These are phyloP conservation scores for Hamamelis virginiana DNA, from an alignment of 164 flowering plant species.

Conservation along the genomic window DNA sequence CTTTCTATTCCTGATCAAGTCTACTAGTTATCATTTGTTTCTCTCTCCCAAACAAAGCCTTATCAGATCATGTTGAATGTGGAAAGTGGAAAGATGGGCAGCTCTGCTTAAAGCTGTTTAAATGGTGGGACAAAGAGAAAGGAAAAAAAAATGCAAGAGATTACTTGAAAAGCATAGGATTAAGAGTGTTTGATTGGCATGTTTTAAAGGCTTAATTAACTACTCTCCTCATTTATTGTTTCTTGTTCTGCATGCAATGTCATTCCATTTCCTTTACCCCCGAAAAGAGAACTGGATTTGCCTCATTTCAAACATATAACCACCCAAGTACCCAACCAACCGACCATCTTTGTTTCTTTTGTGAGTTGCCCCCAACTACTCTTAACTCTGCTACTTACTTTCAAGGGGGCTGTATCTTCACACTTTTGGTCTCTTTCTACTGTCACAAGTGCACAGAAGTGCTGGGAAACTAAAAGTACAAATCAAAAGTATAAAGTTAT, in stretches of 20 bases:
- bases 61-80: no score
- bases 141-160: neutral
- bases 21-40: no score
- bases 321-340: neutral
- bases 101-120: no score
- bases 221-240: neutral
- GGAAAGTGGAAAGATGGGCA: no score
- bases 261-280: neutral
- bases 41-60: no score
- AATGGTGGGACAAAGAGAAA: no score
- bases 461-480: neutral
- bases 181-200: neutral
- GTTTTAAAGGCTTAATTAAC: neutral
- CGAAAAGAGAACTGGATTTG: neutral
- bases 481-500: no score
- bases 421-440: neutral
- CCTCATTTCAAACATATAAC: neutral
- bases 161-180: neutral
- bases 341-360: neutral
- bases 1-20: no score
- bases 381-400: neutral
- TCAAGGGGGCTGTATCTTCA: neutral
- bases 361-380: neutral
- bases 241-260: neutral
- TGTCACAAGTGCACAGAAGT: neutral